Base-by-base conservation (phyloP, 257 asterid species). In the Verbascum thapsus region DNA sequence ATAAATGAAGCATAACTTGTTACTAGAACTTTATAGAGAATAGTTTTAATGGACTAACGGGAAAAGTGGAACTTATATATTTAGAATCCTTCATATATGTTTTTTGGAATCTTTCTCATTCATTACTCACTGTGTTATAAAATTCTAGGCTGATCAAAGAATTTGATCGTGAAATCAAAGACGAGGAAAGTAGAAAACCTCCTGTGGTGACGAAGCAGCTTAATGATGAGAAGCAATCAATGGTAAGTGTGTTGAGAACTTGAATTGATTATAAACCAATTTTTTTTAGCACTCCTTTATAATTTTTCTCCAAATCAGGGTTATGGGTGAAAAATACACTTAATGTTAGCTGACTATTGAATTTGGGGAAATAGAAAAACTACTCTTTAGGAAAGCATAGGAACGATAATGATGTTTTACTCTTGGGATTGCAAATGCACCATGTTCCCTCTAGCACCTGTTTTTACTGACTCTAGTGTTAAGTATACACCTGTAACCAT, bases 121-220 rank as follows among this genome's bases (percentile, higher is more conserved):
- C 19, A 9, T 56, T 35, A 32, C 50, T 74, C 55, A 35, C 70
- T 34, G 52, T 51, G 2, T 54, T 53, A 18, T 40, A 20, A 63
- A 58, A 16, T 65, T 59, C 66, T 69, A 94, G 99, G 82, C 72
- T 90, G 85, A 79, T 94, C 61, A 94, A 94, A 69, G 99, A 94
- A 76, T 87, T 90, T 77, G 99, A 94, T 70, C 92, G 92, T 64
- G 97, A 94, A 81, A 87, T 94, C 58, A 87, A 94, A 78, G 99
- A 94, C 1, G 97, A 90, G 80, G 97, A 94, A 78, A 66, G 83
- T 65, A 85, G 73, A 83, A 81, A 84, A 63, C 65, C 88, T 40
- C 83, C 90, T 2, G 96, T 87, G 70, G 82, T 90, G 52, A 89
- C 70, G 79, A 94, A 87, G 80, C 86, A 87, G 76, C 95, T 87